These are phyloP conservation scores for Poa pratensis DNA, from an alignment of 176 grass and related monocot species.

Conservation along the genomic window DNA sequence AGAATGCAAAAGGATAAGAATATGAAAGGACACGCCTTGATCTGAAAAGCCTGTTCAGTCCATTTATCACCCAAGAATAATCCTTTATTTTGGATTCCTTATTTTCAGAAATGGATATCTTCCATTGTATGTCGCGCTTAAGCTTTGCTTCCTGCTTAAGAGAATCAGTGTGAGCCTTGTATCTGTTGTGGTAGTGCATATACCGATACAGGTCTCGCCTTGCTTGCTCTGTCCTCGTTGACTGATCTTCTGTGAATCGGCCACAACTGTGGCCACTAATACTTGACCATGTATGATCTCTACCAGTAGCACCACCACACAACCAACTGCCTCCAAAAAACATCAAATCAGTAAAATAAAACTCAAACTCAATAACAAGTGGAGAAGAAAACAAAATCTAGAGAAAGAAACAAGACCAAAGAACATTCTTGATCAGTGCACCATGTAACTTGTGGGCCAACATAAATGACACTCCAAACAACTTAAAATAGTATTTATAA, in stretches of 20 bases:
- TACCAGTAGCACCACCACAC: slow-evolving; percentile 90
- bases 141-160: slow-evolving; percentile 72
- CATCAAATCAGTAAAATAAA: slow-evolving; percentile 41
- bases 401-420: not conserved
- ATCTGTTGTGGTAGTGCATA: slow-evolving; percentile 82
- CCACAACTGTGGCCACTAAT: slow-evolving; percentile 93
- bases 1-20: slow-evolving; percentile 82
- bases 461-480: slow-evolving; percentile 7
- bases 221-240: slow-evolving; percentile 65
- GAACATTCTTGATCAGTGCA: slow-evolving; percentile 17
- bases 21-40: slow-evolving; percentile 94
- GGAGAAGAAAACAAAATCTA: slow-evolving; percentile 11
- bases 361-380: not conserved
- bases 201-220: slow-evolving; percentile 66
- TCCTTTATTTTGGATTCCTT: slow-evolving; percentile 97
- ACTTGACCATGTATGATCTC: slow-evolving; percentile 89
- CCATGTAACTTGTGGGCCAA: not conserved
- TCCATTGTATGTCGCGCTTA: slow-evolving; percentile 71
- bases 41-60: slow-evolving; percentile 87
- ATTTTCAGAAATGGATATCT: slow-evolving; percentile 91
- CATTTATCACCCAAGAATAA: slow-evolving; percentile 92
- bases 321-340: slow-evolving; percentile 76
- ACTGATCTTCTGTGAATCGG: slow-evolving; percentile 80
- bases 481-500: slow-evolving; percentile 19
- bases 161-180: slow-evolving; percentile 78